These are phyloP conservation scores for Saturnispora diversa DNA, from an alignment of 805 yeast species.

Conservation along the genomic window DNA sequence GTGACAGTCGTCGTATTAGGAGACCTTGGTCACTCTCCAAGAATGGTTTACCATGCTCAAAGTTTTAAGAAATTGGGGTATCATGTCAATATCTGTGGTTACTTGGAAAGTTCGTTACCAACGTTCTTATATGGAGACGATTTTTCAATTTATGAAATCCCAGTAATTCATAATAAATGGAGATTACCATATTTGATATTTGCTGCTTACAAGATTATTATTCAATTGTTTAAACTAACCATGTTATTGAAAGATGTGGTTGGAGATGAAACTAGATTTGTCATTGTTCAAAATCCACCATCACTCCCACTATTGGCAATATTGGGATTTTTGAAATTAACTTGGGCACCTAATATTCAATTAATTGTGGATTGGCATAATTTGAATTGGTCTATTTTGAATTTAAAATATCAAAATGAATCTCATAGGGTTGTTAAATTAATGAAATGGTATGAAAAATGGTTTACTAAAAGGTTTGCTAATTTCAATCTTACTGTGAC, in stretches of 20 bases:
- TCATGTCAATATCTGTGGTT: constrained; percentile 80
- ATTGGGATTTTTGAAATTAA: constrained; percentile 43
- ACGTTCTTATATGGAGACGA: constrained; percentile 42
- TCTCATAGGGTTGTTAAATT: constrained; percentile 56
- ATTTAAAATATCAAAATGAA: constrained; percentile 47
- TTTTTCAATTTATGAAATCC: constrained; percentile 38
- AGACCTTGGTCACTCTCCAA: constrained; percentile 89
- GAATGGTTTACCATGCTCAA: constrained; percentile 85
- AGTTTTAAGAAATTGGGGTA: constrained; percentile 66
- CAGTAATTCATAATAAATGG: constrained; percentile 31
- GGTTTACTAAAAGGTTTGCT: constrained; percentile 53
- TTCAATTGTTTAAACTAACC: constrained; percentile 45
- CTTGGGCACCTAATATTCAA: constrained; percentile 41
- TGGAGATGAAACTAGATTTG: constrained; percentile 53
- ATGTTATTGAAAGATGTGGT: constrained; percentile 43
- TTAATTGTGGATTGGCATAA: constrained; percentile 95
- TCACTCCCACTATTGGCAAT: constrained; percentile 73
- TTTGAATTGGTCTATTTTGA: constrained; percentile 75
- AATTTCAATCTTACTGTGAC: constrained; percentile 77
- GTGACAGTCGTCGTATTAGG: constrained; percentile 81
- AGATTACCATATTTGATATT: constrained; percentile 48
- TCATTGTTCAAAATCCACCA: constrained; percentile 89
- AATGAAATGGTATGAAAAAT: constrained; percentile 54
- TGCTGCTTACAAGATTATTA: constrained; percentile 48
- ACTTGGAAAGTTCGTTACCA: constrained; percentile 52